Conservation (phyloP, 2,329 filamentous ascomycete genomes). For the Sclerotinia spermophila region DNA sequence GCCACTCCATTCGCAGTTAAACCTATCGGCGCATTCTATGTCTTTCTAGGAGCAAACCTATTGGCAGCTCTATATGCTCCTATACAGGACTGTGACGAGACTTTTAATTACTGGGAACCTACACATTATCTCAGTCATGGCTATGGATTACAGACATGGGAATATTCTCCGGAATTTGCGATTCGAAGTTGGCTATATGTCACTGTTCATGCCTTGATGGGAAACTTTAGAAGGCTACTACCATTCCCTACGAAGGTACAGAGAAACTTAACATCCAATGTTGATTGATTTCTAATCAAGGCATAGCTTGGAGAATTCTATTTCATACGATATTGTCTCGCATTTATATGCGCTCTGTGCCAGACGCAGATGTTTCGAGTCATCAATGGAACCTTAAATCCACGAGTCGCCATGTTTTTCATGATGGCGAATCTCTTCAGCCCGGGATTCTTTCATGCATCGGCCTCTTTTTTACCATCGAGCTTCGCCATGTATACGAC, state of each 20-base stretch:
- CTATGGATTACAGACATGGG: constrained; percentile 95
- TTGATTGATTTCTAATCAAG: constrained; percentile 16
- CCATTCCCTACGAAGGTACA: constrained; percentile 57
- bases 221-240: constrained; percentile 61
- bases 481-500: constrained; percentile 96
- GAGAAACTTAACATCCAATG: neutral
- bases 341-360: constrained; percentile 71
- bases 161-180: constrained; percentile 92
- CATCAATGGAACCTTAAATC: constrained; percentile 72
- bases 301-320: constrained; percentile 73
- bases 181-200: constrained; percentile 96
- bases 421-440: constrained; percentile 72
- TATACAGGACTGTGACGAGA: constrained; percentile 97
- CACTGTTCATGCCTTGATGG: constrained; percentile 69
- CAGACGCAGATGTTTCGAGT: constrained; percentile 79
- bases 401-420: constrained; percentile 81
- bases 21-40: constrained; percentile 73
- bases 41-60: constrained; percentile 70
- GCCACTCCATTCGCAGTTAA: constrained; percentile 60
- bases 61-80: constrained; percentile 79
- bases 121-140: constrained; percentile 90
- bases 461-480: constrained; percentile 81
- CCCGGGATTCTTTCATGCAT: constrained; percentile 91
- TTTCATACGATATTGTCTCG: constrained; percentile 72
- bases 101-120: constrained; percentile 99